Evolutionary conservation across 768 basidiomycete genomes (phyloP).

Genomic region (Trametes coccinea): DNA sequence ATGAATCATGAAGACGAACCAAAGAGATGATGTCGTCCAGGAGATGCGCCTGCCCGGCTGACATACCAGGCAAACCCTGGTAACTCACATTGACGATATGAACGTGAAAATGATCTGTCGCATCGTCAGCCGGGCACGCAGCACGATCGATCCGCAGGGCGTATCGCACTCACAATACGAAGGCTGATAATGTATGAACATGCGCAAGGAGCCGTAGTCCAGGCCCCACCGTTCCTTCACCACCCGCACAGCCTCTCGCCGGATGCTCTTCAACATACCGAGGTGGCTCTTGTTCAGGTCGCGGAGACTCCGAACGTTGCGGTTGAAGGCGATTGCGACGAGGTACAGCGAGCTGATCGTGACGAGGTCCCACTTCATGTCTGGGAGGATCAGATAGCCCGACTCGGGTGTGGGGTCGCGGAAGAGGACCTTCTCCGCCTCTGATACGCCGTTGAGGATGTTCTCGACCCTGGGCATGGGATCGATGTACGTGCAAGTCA

Average conservation of each 20-base stretch:
- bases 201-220: constrained; percentile 57
- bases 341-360: constrained; percentile 83
- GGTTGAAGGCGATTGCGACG: constrained; percentile 68
- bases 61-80: constrained; percentile 61
- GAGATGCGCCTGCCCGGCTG: constrained; percentile 89
- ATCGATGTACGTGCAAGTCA: not conserved
- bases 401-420: constrained; percentile 48
- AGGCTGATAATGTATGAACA: constrained; percentile 95
- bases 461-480: constrained; percentile 72
- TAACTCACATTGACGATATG: constrained; percentile 85
- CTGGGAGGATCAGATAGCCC: constrained; percentile 82
- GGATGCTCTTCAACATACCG: constrained; percentile 64
- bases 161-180: constrained; percentile 73
- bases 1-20: constrained; percentile 41
- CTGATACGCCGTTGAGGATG: constrained; percentile 75
- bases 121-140: not conserved
- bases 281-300: constrained; percentile 72
- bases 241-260: constrained; percentile 49
- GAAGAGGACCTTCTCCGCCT: constrained; percentile 71
- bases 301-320: constrained; percentile 67
- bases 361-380: constrained; percentile 94
- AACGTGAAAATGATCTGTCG: constrained; percentile 90
- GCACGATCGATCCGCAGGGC: not conserved
- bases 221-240: constrained; percentile 70
- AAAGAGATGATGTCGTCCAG: constrained; percentile 90